Evolutionary conservation across 768 basidiomycete genomes (phyloP), one percentile per base, ranked within the genome.

Genomic region (Nidula microcarpa): DNA sequence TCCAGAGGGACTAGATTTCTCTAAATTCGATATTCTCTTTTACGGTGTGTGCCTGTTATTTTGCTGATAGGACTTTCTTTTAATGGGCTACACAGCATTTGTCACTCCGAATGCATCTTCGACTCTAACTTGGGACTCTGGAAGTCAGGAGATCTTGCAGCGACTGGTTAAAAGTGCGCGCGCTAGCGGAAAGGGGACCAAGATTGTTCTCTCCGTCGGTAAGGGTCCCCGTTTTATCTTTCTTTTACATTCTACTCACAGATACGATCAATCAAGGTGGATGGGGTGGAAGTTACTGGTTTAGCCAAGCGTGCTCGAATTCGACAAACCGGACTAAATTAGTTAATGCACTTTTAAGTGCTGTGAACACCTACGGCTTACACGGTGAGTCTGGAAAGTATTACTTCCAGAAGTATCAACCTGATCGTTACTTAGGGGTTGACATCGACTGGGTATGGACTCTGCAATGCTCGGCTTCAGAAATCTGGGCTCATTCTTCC

Each of bases 271-370:
- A 30, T 30, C 23, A 30, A 30, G 79, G 80, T 60, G 88, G 88
- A 2, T 90, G 88, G 89, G 81, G 79, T 14, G 89, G 87, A 43
- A 76, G 78, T 55, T 64, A 74, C 43, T 86, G 77, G 65, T 91
- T 84, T 65, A 87, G 85, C 36, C 72, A 81, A 52, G 78, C 85
- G 1, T 74, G 79, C 50, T 74, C 78, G n/a, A 75, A 69, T 32
- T 64, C 75, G 1, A 59, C 65, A 2, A 79, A 79, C 59, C 73
- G 86, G 14, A 64, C 71, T 33, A 81, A 74, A 4, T 86, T 91
- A 58, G 77, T 78, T 43, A 70, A 72, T 39, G 79, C 84, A 8
- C 78, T 87, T 57, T 68, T 76, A 33, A 69, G 63, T 45, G 75
- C 84, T 6, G 82, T 89, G 53, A 77, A 77, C 52, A 69, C 72